Evolutionary conservation across 2,329 filamentous ascomycete species (phyloP).

Genomic region (Ascosphaera acerosa): DNA sequence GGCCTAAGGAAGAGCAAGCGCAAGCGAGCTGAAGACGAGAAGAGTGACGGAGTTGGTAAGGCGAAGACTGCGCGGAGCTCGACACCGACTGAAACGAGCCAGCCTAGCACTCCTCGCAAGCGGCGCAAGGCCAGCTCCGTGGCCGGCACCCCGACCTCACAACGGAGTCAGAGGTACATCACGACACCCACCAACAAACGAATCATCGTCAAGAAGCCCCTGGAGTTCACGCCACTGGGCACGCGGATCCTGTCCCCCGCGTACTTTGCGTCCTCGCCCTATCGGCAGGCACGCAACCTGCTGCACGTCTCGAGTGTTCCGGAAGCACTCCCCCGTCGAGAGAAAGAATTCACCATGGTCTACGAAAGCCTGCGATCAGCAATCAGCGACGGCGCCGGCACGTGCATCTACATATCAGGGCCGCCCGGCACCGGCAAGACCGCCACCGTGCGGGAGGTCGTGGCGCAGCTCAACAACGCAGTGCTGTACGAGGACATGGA

Average conservation of each 20-base stretch:
- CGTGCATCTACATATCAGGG: constrained; percentile 98
- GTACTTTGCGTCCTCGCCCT: constrained; percentile 57
- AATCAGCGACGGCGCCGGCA: constrained; percentile 76
- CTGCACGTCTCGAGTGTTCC: constrained; percentile 90
- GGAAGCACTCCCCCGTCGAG: constrained; percentile 65
- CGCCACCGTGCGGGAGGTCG: constrained; percentile 85
- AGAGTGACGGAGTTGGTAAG: too few species aligned
- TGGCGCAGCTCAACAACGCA: constrained; percentile 65
- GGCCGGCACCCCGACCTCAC: constrained; percentile 18
- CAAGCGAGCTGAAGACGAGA: constrained; percentile 16
- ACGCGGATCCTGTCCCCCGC: constrained; percentile 58
- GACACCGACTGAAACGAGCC: constrained; percentile 4
- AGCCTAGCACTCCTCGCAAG: constrained; percentile 30
- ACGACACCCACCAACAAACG: constrained; percentile 39
- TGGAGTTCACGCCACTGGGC: constrained; percentile 89
- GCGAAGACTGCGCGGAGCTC: constrained; percentile 1
- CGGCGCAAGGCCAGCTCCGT: constrained; percentile 25
- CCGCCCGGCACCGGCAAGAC: constrained; percentile 95
- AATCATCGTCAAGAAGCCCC: constrained; percentile 56
- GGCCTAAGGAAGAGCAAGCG: constrained; percentile 36
- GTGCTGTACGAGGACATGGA: constrained; percentile 80
- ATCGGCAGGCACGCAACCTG: constrained; percentile 66
- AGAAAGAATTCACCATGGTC: constrained; percentile 73
- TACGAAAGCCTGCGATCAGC: constrained; percentile 86
- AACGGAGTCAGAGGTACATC: constrained; percentile 20